phyloP scores from a whole-genome alignment of 768 basidiomycete species.

The Phlebiopsis gigantea region DNA sequence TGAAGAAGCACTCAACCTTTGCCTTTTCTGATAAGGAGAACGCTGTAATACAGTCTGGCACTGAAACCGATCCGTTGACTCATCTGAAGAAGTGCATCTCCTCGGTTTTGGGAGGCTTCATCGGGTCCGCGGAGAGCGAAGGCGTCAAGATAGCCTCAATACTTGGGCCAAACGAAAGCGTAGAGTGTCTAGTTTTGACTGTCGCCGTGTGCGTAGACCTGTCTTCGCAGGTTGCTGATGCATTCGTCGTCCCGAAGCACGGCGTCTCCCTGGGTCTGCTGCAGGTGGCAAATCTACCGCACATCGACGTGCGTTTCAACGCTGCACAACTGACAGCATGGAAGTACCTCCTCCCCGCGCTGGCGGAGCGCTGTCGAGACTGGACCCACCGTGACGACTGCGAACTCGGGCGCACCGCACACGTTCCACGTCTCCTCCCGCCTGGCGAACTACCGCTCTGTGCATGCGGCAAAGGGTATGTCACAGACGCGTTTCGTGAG shows the following conservation, averaged over 20 bases:
- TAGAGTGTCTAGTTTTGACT: constrained; percentile 31
- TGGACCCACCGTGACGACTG: constrained; percentile 46
- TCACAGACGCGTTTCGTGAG: constrained; percentile 33
- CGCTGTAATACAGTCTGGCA: not conserved
- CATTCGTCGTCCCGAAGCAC: constrained; percentile 36
- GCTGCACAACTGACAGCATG: constrained; percentile 36
- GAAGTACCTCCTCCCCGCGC: constrained; percentile 44
- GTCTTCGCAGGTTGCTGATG: constrained; percentile 42
- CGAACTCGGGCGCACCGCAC: constrained; percentile 28
- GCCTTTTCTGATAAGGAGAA: not conserved
- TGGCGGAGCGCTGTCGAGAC: constrained; percentile 42
- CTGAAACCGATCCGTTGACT: not conserved
- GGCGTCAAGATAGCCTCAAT: not conserved
- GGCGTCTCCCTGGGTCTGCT: not conserved
- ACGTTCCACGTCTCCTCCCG: constrained; percentile 31
- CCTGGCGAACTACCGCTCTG: constrained; percentile 40
- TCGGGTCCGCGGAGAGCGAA: not conserved
- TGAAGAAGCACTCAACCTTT: not conserved
- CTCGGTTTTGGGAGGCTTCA: not conserved
- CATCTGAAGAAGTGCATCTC: not conserved
- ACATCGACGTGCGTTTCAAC: not conserved
- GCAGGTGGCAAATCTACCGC: not conserved
- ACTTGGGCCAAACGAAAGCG: not conserved
- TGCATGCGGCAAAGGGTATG: constrained; percentile 43
- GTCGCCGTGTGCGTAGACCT: constrained; percentile 42